Evolutionary conservation across 768 basidiomycete genomes (phyloP).

Genomic region (Naganishia onofrii): DNA sequence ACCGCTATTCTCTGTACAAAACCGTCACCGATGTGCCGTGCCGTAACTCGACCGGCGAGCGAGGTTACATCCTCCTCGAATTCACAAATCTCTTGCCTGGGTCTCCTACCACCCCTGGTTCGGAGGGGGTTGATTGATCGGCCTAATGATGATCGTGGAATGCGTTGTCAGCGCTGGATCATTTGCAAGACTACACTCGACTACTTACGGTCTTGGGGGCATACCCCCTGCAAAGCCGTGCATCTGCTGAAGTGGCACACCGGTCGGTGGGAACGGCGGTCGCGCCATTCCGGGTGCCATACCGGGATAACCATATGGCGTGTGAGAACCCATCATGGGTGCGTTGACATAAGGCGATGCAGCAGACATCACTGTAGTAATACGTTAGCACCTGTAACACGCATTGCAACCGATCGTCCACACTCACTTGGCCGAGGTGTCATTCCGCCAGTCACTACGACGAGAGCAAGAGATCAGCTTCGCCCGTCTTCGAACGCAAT

Average conservation of each 20-base stretch:
- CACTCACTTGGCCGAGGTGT: constrained; percentile 47
- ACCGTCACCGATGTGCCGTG: not conserved
- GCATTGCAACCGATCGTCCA: not conserved
- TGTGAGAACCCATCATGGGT: not conserved
- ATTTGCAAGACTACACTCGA: not conserved
- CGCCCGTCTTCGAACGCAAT: not conserved
- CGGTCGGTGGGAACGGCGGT: constrained; percentile 19
- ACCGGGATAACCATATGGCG: constrained; percentile 9
- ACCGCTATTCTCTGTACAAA: not conserved
- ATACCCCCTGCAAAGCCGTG: not conserved
- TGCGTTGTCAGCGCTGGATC: not conserved
- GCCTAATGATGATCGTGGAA: not conserved
- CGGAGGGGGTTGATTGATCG: constrained; percentile 1
- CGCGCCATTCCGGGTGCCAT: constrained; percentile 4
- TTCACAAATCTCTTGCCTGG: no score
- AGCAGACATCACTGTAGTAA: constrained; percentile 13
- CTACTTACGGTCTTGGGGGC: constrained; percentile 15
- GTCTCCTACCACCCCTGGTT: not conserved
- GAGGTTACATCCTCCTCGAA: not conserved
- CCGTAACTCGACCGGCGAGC: not conserved
- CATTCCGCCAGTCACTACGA: constrained; percentile 31
- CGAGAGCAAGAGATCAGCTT: not conserved
- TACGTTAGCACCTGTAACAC: not conserved
- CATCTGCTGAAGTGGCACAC: constrained; percentile 2
- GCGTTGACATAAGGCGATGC: constrained; percentile 14